phyloP scores from a whole-genome alignment of 1,284 basidiomycete species.

The Schizophyllum amplum region DNA sequence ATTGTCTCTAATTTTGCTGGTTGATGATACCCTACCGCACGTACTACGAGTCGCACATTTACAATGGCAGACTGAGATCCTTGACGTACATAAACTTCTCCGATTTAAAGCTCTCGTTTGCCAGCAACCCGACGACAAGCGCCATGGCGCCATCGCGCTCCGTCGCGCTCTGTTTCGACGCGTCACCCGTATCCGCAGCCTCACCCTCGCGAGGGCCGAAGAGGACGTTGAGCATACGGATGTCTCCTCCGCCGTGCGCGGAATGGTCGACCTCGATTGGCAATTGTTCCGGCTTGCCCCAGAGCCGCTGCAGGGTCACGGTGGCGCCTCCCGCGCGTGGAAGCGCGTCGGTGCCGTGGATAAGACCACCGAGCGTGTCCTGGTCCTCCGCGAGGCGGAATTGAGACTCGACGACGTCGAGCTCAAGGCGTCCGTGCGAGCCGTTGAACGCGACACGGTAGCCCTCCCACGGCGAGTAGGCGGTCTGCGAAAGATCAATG shows the following conservation, averaged over 20 bases:
- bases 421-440: slow-evolving; percentile 42
- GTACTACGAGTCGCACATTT: neutral
- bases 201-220: slow-evolving; percentile 38
- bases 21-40: neutral
- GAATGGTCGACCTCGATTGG: slow-evolving; percentile 35
- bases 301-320: slow-evolving; percentile 39
- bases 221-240: slow-evolving; percentile 40
- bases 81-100: slow-evolving; percentile 35
- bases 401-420: slow-evolving; percentile 42
- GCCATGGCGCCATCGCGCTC: slow-evolving; percentile 44
- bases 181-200: slow-evolving; percentile 31
- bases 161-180: slow-evolving; percentile 37
- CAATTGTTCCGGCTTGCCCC: slow-evolving; percentile 34
- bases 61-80: slow-evolving; percentile 19
- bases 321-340: slow-evolving; percentile 37
- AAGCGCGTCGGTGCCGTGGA: slow-evolving; percentile 36
- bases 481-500: slow-evolving; percentile 19
- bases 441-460: slow-evolving; percentile 51
- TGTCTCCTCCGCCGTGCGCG: slow-evolving; percentile 46
- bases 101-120: slow-evolving; percentile 45
- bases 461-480: slow-evolving; percentile 39
- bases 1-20: too few species aligned
- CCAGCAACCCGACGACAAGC: slow-evolving; percentile 42
- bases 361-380: slow-evolving; percentile 26
- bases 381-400: slow-evolving; percentile 25